These are phyloP conservation scores for Stephanodiscus minutulus DNA, from an alignment of 108 stramenopile genomes.

Conservation along the genomic window DNA sequence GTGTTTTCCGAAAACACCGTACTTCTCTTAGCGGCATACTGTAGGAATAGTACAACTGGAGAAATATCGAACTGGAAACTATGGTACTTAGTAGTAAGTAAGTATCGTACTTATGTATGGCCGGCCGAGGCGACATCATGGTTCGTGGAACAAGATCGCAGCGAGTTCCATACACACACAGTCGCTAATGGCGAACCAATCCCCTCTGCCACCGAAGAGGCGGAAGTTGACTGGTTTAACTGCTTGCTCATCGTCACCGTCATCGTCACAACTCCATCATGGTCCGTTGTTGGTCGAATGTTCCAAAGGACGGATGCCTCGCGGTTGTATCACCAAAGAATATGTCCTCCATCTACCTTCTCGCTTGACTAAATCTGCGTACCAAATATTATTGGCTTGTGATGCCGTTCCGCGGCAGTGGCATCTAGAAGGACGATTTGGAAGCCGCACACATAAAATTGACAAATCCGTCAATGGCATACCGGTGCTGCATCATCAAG, in stretches of 20 bases:
- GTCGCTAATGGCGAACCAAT: not conserved
- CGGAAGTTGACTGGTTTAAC: not conserved
- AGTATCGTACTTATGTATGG: no score
- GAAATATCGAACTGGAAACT: no score
- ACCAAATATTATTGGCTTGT: conserved; percentile 49
- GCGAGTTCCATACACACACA: not conserved
- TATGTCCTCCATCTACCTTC: conserved; percentile 62
- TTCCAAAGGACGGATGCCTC: conserved; percentile 30
- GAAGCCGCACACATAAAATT: conserved; percentile 63
- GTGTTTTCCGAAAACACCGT: no score
- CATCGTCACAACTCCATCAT: not conserved
- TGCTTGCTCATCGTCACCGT: not conserved
- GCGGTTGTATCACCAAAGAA: conserved; percentile 28
- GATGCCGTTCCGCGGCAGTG: conserved; percentile 57
- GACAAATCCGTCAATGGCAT: conserved; percentile 36
- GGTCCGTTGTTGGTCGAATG: conserved; percentile 4
- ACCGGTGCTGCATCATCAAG: conserved; percentile 33
- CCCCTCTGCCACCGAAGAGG: not conserved
- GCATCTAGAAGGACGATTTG: conserved; percentile 80
- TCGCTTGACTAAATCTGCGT: conserved; percentile 62
- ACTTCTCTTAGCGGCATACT: no score
- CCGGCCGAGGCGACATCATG: no score
- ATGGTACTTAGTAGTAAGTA: no score
- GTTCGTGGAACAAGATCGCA: no score
- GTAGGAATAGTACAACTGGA: no score